Evolutionary conservation across 192 early-diverging fungal genomes (phyloP).

Genomic region (Chytriomyces confervae): DNA sequence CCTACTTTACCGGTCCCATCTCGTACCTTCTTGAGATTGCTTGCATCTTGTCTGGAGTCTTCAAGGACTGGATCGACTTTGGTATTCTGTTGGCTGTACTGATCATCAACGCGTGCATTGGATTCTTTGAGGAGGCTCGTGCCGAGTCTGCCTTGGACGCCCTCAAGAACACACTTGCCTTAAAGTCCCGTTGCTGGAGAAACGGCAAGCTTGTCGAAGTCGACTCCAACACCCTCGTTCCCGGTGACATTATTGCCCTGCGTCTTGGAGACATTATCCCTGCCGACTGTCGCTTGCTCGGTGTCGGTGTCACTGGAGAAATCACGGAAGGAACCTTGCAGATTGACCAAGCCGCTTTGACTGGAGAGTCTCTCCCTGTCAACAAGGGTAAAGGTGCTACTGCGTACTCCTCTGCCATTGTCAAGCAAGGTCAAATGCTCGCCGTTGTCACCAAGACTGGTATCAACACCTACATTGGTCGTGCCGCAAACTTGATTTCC

Average conservation of each 20-base stretch:
- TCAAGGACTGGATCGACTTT: constrained; percentile 86
- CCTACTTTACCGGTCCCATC: constrained; percentile 61
- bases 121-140: constrained; percentile 89
- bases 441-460: constrained; percentile 96
- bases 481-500: constrained; percentile 90
- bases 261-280: constrained; percentile 94
- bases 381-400: constrained; percentile 82
- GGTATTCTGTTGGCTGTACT: constrained; percentile 82
- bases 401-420: constrained; percentile 89
- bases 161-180: constrained; percentile 89
- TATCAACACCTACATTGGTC: constrained; percentile 91
- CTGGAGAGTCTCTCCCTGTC: constrained; percentile 93
- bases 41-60: constrained; percentile 76
- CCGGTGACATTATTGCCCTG: constrained; percentile 88
- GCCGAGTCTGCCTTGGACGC: constrained; percentile 93
- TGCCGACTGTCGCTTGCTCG: constrained; percentile 84
- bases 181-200: constrained; percentile 82
- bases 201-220: constrained; percentile 81
- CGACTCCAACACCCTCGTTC: constrained; percentile 80
- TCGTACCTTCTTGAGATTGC: constrained; percentile 76
- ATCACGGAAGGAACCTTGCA: constrained; percentile 76
- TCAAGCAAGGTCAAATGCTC: constrained; percentile 94
- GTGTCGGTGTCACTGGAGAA: constrained; percentile 60
- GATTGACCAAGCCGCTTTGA: constrained; percentile 92
- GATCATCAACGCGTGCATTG: constrained; percentile 84